A percentile compares a stretch with the other conserved stretches of the same genome.
phyloP scores from a whole-genome alignment of 805 yeast species.

The Monosporozyma solicola region DNA sequence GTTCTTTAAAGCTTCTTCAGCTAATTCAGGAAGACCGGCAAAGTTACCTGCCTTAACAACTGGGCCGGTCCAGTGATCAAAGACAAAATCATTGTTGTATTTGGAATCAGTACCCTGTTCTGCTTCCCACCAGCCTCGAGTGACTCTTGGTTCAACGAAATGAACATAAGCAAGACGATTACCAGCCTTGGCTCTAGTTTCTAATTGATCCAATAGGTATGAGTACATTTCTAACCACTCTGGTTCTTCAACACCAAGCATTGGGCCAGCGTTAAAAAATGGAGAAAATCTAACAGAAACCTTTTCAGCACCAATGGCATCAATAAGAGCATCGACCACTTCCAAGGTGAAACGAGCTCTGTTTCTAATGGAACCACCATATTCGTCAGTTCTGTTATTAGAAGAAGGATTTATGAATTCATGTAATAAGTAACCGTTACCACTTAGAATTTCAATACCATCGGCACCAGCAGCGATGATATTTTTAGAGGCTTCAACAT shows the following conservation, averaged over 20 bases:
- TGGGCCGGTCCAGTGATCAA: too few relatives aligned
- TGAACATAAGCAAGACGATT: constrained; percentile 35
- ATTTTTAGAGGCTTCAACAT: too few relatives aligned
- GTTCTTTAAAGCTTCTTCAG: too few relatives aligned
- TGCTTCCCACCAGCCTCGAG: constrained; percentile 13
- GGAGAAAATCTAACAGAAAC: constrained; percentile 47
- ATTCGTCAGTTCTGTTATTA: constrained; percentile 42
- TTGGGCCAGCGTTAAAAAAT: constrained; percentile 31
- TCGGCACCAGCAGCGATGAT: too few relatives aligned
- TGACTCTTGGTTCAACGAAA: constrained; percentile 38
- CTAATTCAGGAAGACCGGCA: too few relatives aligned
- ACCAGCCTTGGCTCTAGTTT: constrained; percentile 31
- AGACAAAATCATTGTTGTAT: constrained; percentile 27
- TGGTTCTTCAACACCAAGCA: constrained; percentile 32
- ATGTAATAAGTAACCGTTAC: too few relatives aligned
- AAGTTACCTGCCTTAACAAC: too few relatives aligned
- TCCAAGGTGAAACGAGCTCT: constrained; percentile 39
- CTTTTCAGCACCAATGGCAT: constrained; percentile 44
- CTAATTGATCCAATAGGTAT: constrained; percentile 36
- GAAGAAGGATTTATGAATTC: constrained; percentile 33
- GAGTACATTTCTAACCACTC: constrained; percentile 32
- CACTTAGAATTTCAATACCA: too few relatives aligned
- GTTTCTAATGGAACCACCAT: constrained; percentile 46
- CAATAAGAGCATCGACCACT: constrained; percentile 42
- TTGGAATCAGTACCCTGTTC: constrained; percentile 13